phyloP scores from a whole-genome alignment of 176 grass and related monocot genomes.

The Oryza longistaminata region DNA sequence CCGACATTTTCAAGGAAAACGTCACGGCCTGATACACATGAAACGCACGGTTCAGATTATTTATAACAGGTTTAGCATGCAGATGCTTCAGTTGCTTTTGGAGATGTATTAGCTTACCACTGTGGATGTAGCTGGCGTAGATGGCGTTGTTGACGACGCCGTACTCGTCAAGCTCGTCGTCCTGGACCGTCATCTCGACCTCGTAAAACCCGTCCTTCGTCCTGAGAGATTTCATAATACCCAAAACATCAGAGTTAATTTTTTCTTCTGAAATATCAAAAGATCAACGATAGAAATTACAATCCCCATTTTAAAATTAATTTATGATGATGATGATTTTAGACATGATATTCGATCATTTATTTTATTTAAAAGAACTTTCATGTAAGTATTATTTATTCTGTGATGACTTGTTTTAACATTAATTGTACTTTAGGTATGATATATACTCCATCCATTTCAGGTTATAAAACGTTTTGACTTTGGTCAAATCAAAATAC shows the following conservation, averaged over 20 bases:
- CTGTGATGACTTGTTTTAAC: no score
- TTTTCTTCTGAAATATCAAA: no score
- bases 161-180: conserved; percentile 76
- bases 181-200: conserved; percentile 55
- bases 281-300: neutral
- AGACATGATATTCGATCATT: neutral
- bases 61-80: conserved; percentile 9
- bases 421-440: no score
- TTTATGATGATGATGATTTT: no score
- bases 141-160: conserved; percentile 82
- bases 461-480: no score
- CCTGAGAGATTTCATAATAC: conserved; percentile 11
- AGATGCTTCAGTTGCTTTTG: neutral
- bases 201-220: conserved; percentile 52
- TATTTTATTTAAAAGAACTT: no score
- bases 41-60: neutral
- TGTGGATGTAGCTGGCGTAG: conserved; percentile 72
- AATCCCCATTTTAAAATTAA: no score
- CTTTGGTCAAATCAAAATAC: no score
- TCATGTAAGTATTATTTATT: no score
- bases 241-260: neutral
- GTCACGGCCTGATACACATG: conserved; percentile 49
- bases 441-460: no score
- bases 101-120: neutral
- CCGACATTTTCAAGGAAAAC: conserved; percentile 53